A percentile compares a stretch with the other conserved stretches of the same genome.
Evolutionary conservation across 1,284 basidiomycete species (phyloP).

Genomic region (Malassezia obtusa): DNA sequence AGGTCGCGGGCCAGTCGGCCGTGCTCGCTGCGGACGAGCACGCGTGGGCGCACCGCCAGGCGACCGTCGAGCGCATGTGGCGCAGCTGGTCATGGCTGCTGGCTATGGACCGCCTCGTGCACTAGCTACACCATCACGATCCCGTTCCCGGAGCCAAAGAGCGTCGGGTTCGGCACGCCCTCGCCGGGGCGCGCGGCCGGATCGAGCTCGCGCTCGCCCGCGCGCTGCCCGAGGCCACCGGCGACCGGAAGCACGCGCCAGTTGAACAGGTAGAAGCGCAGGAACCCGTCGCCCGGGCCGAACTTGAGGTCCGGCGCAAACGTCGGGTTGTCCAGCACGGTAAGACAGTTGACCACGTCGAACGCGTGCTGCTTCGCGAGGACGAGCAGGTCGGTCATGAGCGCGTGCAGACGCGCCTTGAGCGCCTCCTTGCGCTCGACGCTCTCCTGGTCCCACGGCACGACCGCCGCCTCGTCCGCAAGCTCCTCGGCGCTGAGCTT

Average conservation of each 20-base stretch:
- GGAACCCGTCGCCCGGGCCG: conserved; percentile 74
- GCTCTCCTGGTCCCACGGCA: conserved; percentile 46
- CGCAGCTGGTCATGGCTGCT: conserved; percentile 58
- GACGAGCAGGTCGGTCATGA: conserved; percentile 69
- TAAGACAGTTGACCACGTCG: conserved; percentile 91
- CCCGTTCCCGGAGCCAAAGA: conserved; percentile 34
- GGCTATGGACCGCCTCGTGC: background rate
- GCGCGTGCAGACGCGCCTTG: conserved; percentile 61
- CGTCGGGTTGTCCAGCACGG: conserved; percentile 80
- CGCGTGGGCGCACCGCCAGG: conserved; percentile 10
- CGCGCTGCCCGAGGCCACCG: conserved; percentile 37
- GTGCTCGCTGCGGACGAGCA: conserved; percentile 1
- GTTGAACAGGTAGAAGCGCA: conserved; percentile 72
- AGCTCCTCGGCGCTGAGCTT: conserved; percentile 27
- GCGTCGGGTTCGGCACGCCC: conserved; percentile 11
- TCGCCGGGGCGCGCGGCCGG: conserved; percentile 19
- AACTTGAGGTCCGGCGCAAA: conserved; percentile 75
- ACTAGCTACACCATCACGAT: conserved; percentile 39
- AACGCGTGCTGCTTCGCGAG: conserved; percentile 68
- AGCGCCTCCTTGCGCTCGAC: conserved; percentile 58
- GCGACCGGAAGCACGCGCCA: conserved; percentile 38
- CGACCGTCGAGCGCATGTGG: conserved; percentile 79
- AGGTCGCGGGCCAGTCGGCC: conserved; percentile 51
- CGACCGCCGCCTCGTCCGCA: conserved; percentile 23
- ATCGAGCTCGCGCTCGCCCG: conserved; percentile 38